Base-by-base conservation (phyloP, 169 alveolate species). In the Plasmodium chabaudi region DNA sequence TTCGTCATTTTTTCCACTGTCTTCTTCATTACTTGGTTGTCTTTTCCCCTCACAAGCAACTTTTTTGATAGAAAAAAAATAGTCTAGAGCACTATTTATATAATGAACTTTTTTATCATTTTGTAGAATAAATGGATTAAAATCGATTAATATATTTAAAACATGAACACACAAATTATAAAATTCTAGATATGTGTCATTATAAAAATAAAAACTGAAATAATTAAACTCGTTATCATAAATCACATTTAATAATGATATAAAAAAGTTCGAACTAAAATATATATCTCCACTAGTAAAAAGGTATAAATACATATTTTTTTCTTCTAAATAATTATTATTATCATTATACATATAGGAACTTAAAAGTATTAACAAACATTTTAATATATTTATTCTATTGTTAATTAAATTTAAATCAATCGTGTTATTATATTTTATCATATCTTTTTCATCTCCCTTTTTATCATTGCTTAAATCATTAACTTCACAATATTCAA, bases 141-240 rank as follows among this genome's bases (percentile, higher is more conserved):
- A 84, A 84, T 84, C 87, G 51, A 84, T 55, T 25, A 84, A 51
- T 47, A 84, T 57, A 65, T 84, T 84, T 34, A 84, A 49, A 69
- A 69, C 5, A 47, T 56, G 86, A 42, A 84, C 56, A 34, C 91
- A 84, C 23, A 84, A 23, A 69, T 84, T 84, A 64, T 84, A 84
- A 69, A 69, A 84, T 61, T 84, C 91, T 19, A 70, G 17, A 57
- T 84, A 84, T 57, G 39, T 69, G 17, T 84, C 82, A 64, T 84
- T 72, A 46, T 69, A 84, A 84, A 84, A 84, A 13, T 27, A 70
- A 60, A 70, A 84, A 84, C 19, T 84, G 34, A 68, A 70, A 34
- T 84, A 84, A 57, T 84, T 84, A 84, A 69, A 84, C 57, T 84
- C 91, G 44, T 84, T 84, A 23, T 84, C 87, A 84, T 69, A 84